Evolutionary conservation across 2,329 filamentous ascomycete species (phyloP).

Genomic region (Ceratocystiopsis brevicomis): DNA sequence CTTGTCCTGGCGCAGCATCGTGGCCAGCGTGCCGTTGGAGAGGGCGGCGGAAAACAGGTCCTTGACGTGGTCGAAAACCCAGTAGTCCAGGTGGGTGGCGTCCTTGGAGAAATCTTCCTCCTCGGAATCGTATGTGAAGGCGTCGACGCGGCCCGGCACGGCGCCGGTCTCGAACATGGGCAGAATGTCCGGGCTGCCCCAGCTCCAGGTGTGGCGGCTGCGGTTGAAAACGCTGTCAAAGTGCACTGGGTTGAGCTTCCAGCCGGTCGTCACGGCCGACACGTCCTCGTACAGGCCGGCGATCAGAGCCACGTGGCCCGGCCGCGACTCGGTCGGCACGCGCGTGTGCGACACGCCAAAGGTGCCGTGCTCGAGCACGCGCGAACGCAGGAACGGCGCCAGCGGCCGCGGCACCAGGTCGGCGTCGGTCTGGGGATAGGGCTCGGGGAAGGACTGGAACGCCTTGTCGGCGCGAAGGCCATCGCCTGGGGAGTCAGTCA

Average conservation of each 20-base stretch:
- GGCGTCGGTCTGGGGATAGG: constrained; percentile 47
- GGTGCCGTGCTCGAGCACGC: constrained; percentile 73
- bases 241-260: constrained; percentile 95
- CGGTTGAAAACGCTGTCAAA: constrained; percentile 98
- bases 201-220: constrained; percentile 94
- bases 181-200: constrained; percentile 93
- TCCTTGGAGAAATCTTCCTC: constrained; percentile 80
- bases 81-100: constrained; percentile 64
- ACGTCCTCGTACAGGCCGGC: constrained; percentile 96
- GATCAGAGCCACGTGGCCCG: constrained; percentile 91
- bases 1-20: constrained; percentile 61
- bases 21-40: constrained; percentile 55
- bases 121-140: constrained; percentile 67
- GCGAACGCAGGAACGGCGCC: constrained; percentile 78
- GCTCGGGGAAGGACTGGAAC: constrained; percentile 82
- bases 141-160: constrained; percentile 67
- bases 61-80: constrained; percentile 93
- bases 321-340: constrained; percentile 88
- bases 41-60: constrained; percentile 65
- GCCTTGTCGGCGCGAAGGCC: constrained; percentile 94
- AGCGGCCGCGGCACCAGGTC: constrained; percentile 60
- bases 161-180: constrained; percentile 96
- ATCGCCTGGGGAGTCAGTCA: constrained; percentile 37
- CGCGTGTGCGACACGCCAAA: constrained; percentile 96
- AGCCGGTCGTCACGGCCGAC: constrained; percentile 88